Conservation (phyloP, 768 basidiomycete species). For the Panus rudis region DNA sequence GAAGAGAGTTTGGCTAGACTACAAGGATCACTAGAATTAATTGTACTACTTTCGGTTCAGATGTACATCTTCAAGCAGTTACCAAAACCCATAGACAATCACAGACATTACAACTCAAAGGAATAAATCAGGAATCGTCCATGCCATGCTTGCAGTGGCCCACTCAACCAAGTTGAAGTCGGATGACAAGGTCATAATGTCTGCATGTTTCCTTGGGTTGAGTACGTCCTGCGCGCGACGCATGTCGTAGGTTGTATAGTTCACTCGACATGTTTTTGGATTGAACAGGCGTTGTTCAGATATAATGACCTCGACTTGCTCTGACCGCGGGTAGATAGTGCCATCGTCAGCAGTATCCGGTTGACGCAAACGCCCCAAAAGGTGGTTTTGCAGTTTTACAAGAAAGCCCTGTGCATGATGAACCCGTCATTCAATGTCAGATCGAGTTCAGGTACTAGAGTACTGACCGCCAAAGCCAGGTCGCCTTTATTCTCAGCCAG, state of each 20-base stretch:
- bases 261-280: constrained; percentile 26
- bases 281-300: constrained; percentile 20
- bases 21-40: too few relatives aligned
- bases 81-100: too few relatives aligned
- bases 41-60: too few relatives aligned
- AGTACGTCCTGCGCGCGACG: constrained; percentile 33
- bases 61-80: too few relatives aligned
- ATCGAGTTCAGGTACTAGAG: not conserved
- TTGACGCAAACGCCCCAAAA: constrained; percentile 21
- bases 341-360: constrained; percentile 22
- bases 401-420: constrained; percentile 18
- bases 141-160: too few relatives aligned
- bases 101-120: too few relatives aligned
- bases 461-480: constrained; percentile 21
- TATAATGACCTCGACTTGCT: constrained; percentile 10
- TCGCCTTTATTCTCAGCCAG: constrained; percentile 12
- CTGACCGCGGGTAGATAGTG: constrained; percentile 13
- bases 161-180: too few relatives aligned
- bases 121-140: too few relatives aligned
- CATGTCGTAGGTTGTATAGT: constrained; percentile 38
- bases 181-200: too few relatives aligned
- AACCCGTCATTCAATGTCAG: not conserved
- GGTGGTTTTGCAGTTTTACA: constrained; percentile 21
- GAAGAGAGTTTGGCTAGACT: too few relatives aligned
- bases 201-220: constrained; percentile 28